Base-by-base conservation (phyloP, 306 rosid species). In the Erythrophleum fordii region DNA sequence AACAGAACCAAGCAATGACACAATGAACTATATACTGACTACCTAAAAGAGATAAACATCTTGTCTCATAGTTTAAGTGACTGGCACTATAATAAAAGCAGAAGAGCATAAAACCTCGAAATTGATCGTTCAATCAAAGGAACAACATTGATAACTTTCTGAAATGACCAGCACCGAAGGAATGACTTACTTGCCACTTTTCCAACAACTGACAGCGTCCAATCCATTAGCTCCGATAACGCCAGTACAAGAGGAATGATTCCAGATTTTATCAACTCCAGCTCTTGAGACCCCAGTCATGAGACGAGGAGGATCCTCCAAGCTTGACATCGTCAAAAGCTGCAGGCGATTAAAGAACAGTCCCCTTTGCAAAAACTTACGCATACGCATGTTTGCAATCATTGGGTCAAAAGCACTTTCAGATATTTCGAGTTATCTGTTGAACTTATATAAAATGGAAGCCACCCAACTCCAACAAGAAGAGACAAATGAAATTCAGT, bases 181-280 rank as follows among this genome's bases (percentile, higher is more conserved):
- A 39, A 39, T 4, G 26, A 58, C 69, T 59, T 75, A 75, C 70
- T 31, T 8, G 70, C 17, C 20, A 25, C 64, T 69, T 80, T 80
- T 73, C 81, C 76, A 34, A 22, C 61, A 28, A 72, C 78, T 10
- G 66, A 68, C 78, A 60, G 78, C 75, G 14, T 72, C 69, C 17
- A 75, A 10, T 46, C 59, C 51, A 69, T 28, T 61, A 82, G 72
- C 22, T 62, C 56, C 26, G 35, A 52, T 51, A 11, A 76, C 8
- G 46, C 46, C 17, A 64, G 61, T 80, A 55, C 51, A 18, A 73
- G 79, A 26, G 42, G 73, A 49, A 73, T 49, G 62, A 16, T 76
- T 69, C 58, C 28, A 9, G 29, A 61, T 46, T 76, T 81, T 11
- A 45, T 78, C 77, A 31, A 37, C 23, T 41, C 71, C 72, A 39